Conservation (phyloP, 495 filamentous ascomycete species). For the Clavariopsis aquatica region DNA sequence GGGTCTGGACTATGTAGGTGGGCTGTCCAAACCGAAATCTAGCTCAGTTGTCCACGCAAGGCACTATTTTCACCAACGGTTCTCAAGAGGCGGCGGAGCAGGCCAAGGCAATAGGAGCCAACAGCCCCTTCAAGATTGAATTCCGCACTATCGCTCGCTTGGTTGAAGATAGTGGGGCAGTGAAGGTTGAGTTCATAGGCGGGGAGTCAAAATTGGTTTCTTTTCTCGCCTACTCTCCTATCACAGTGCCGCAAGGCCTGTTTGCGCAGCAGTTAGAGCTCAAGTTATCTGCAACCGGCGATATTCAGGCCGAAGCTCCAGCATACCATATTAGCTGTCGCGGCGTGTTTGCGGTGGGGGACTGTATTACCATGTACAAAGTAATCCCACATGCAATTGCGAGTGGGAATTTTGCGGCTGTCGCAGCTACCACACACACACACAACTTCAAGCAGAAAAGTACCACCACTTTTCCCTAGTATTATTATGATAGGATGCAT, state of each 20-base stretch:
- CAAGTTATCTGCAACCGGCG: conserved; percentile 5
- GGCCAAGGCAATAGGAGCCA: not conserved
- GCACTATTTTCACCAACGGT: conserved; percentile 34
- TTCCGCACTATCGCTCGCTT: conserved; percentile 16
- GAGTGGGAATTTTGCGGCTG: conserved; percentile 18
- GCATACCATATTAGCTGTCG: conserved; percentile 22
- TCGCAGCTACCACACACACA: conserved; percentile 15
- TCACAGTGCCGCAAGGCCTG: conserved; percentile 1
- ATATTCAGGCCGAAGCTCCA: conserved; percentile 19
- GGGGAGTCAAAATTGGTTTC: conserved; percentile 6
- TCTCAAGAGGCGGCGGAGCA: conserved; percentile 6
- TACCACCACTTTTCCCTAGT: conserved; percentile 8
- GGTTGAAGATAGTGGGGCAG: not conserved
- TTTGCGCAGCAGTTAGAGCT: conserved; percentile 30
- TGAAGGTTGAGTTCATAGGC: conserved; percentile 23
- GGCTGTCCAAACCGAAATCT: conserved; percentile 38
- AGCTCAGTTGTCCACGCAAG: not conserved
- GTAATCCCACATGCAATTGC: conserved; percentile 13
- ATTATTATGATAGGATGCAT: no score
- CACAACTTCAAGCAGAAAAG: conserved; percentile 25
- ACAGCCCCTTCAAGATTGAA: conserved; percentile 13
- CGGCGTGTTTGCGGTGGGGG: conserved; percentile 35
- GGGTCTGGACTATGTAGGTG: conserved; percentile 22
- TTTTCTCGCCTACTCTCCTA: conserved; percentile 25
- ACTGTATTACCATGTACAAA: conserved; percentile 23